phyloP scores from a whole-genome alignment of 148 eudicot genomes.

The Pouteria glomerata region DNA sequence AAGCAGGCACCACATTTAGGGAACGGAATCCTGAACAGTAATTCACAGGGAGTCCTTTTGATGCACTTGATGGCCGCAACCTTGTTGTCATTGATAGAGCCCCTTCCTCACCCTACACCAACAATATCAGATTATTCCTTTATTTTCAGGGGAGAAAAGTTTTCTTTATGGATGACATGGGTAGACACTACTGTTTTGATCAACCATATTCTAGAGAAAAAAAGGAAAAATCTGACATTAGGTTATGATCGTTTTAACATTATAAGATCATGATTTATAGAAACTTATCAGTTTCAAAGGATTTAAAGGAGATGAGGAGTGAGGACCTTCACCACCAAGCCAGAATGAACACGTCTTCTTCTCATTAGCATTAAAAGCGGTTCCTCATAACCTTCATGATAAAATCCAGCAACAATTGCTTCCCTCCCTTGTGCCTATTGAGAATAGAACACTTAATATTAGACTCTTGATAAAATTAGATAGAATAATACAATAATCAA shows the following conservation, averaged over 20 bases:
- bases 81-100: constrained; percentile 97
- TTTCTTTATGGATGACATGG: neutral
- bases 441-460: no score
- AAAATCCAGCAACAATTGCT: constrained; percentile 90
- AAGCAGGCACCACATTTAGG: constrained; percentile 40
- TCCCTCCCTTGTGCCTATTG: constrained; percentile 81
- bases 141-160: neutral
- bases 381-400: constrained; percentile 97
- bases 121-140: no score
- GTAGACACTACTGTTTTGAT: neutral
- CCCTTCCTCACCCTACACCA: constrained; percentile 94
- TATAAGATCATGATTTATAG: no score
- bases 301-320: neutral
- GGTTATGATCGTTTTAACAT: no score
- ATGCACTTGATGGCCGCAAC: constrained; percentile 50
- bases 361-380: constrained; percentile 96
- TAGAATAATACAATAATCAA: no score
- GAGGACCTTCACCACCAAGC: constrained; percentile 86
- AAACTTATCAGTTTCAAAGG: neutral
- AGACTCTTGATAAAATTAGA: no score
- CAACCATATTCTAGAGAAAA: neutral
- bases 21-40: constrained; percentile 97
- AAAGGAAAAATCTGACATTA: no score
- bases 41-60: constrained; percentile 91
- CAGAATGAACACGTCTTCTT: constrained; percentile 88